phyloP scores from a whole-genome alignment of 2,329 filamentous ascomycete species.

The Pyrenochaeta sp. region DNA sequence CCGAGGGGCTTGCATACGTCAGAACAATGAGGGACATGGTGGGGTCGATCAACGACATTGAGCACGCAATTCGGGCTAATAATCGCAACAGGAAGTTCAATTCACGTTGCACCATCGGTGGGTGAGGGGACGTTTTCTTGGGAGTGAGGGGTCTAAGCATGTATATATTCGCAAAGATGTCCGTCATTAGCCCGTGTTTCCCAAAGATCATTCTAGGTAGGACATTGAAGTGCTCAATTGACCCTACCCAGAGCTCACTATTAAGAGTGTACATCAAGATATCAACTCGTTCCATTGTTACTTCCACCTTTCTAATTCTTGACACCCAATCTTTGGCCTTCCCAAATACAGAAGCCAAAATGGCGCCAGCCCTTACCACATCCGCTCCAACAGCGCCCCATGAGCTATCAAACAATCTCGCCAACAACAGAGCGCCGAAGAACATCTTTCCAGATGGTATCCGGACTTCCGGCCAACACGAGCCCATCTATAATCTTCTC shows the following conservation, averaged over 20 bases:
- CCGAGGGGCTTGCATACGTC: constrained; percentile 8
- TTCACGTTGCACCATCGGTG: constrained; percentile 13
- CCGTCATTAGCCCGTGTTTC: too few species aligned
- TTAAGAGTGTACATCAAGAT: too few species aligned
- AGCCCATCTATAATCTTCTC: constrained; percentile 72
- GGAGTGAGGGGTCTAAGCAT: constrained; percentile 18
- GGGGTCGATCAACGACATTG: constrained; percentile 14
- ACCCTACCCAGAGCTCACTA: too few species aligned
- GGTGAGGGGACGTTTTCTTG: constrained; percentile 19
- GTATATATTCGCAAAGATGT: not conserved
- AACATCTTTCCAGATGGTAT: constrained; percentile 70
- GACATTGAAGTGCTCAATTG: too few species aligned
- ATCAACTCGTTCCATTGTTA: not conserved
- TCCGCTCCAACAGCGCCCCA: constrained; percentile 49
- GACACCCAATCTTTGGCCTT: not conserved
- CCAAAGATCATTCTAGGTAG: too few species aligned
- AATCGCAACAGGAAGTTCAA: constrained; percentile 35
- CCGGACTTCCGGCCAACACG: constrained; percentile 76
- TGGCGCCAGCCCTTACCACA: constrained; percentile 54
- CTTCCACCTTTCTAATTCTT: not conserved
- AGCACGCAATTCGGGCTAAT: constrained; percentile 44
- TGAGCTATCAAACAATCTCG: constrained; percentile 37
- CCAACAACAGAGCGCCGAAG: constrained; percentile 48
- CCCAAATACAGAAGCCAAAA: constrained; percentile 18
- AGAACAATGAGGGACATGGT: constrained; percentile 2